Evolutionary conservation across 148 eudicot genomes (phyloP).

Genomic region (Polygonum maritimum): DNA sequence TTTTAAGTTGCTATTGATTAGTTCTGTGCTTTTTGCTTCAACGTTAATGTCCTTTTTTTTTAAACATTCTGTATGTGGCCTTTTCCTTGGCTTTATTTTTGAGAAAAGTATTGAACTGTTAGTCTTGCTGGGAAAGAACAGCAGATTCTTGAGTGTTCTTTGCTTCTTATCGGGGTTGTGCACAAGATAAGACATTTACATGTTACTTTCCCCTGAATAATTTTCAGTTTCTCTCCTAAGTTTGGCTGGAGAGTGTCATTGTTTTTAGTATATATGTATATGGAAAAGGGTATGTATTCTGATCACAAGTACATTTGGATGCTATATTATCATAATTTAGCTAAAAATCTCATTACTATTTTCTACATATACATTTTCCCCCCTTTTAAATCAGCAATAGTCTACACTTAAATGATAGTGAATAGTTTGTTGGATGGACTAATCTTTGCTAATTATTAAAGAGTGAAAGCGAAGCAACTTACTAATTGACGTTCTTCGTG

Average conservation of each 20-base stretch:
- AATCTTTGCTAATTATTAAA: not conserved
- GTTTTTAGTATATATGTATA: not conserved
- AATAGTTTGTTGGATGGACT: not conserved
- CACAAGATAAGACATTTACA: not conserved
- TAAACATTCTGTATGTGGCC: not conserved
- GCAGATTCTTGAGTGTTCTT: not conserved
- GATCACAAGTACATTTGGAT: not conserved
- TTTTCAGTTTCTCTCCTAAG: not conserved
- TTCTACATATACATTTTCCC: not conserved
- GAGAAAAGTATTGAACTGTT: not conserved
- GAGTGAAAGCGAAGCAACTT: not conserved
- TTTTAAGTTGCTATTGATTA: not conserved
- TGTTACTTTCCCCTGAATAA: not conserved
- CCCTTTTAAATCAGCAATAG: not conserved
- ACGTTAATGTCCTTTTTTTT: not conserved
- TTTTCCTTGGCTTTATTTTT: not conserved
- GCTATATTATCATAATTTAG: not conserved
- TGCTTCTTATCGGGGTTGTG: not conserved
- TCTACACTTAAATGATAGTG: not conserved
- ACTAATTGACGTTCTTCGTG: constrained; percentile 8
- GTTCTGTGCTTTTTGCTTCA: not conserved
- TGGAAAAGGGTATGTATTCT: not conserved
- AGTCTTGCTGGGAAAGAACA: not conserved
- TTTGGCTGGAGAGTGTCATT: not conserved
- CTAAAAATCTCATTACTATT: not conserved